Conservation (phyloP, 306 rosid genomes). For the Styphnolobium japonicum region DNA sequence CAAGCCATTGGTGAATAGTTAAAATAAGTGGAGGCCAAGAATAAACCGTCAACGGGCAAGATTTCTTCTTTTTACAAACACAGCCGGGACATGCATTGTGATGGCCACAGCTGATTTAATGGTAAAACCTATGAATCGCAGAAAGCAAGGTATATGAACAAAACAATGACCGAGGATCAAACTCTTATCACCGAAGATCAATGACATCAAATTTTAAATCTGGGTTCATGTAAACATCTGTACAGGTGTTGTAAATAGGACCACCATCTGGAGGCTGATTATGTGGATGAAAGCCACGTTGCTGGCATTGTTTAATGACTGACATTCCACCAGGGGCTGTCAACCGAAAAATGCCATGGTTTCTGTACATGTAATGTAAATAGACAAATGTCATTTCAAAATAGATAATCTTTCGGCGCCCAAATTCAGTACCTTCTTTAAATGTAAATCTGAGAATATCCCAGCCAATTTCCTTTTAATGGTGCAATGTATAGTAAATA, state of each 20-base stretch:
- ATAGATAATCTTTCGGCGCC: background rate
- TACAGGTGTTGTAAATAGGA: slow-evolving; percentile 76
- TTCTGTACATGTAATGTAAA: slow-evolving; percentile 50
- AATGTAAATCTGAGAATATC: background rate
- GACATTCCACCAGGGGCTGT: slow-evolving; percentile 93
- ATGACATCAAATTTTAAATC: slow-evolving; percentile 78
- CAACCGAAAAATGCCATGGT: slow-evolving; percentile 91
- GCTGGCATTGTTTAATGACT: slow-evolving; percentile 82
- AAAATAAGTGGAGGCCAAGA: background rate
- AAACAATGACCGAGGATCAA: slow-evolving; percentile 22
- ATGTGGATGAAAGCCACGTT: slow-evolving; percentile 92
- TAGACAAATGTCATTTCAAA: slow-evolving; percentile 9
- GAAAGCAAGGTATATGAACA: slow-evolving; percentile 33
- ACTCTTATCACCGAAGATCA: slow-evolving; percentile 69
- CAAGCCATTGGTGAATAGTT: background rate
- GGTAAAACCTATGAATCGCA: slow-evolving; percentile 20
- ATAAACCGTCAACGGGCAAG: slow-evolving; percentile 21
- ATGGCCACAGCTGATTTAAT: slow-evolving; percentile 20
- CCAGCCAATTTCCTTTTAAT: background rate
- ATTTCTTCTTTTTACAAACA: slow-evolving; percentile 36
- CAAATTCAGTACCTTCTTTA: background rate
- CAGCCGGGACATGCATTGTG: background rate
- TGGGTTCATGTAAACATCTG: slow-evolving; percentile 95
- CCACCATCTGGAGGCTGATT: slow-evolving; percentile 87
- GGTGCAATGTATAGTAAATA: background rate